Percentiles rank a stretch among this genome's conserved stretches.
phyloP scores from a whole-genome alignment of 2,329 filamentous ascomycete species.

The Nothomitra cinnamomea region DNA sequence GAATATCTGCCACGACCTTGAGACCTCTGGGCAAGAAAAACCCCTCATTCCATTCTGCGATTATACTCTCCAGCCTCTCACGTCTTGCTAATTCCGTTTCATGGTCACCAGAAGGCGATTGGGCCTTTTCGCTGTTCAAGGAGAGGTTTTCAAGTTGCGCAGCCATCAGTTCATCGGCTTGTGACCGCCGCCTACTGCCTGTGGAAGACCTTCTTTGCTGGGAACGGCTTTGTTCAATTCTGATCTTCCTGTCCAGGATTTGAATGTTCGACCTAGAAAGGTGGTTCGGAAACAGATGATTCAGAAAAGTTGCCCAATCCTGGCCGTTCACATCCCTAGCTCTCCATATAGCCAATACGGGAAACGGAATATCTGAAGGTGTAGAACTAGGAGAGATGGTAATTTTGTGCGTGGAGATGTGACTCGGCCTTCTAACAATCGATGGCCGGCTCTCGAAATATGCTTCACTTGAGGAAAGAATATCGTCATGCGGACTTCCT shows the following conservation, averaged over 20 bases:
- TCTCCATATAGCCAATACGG: background rate
- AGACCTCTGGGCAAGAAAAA: conserved; percentile 2
- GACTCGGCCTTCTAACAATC: background rate
- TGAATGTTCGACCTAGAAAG: background rate
- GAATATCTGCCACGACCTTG: background rate
- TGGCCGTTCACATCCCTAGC: background rate
- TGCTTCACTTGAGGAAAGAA: background rate
- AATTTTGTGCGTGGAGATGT: background rate
- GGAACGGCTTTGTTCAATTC: background rate
- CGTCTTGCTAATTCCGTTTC: background rate
- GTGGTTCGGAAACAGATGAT: background rate
- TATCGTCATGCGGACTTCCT: background rate
- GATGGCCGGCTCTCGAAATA: conserved; percentile 3
- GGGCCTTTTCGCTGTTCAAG: background rate
- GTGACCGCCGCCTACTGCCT: background rate
- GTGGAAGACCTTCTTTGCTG: background rate
- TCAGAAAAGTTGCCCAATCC: conserved; percentile 4
- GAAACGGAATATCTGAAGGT: background rate
- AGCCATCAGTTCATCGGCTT: background rate
- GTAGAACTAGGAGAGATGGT: background rate
- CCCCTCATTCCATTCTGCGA: conserved; percentile 4
- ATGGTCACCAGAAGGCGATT: background rate
- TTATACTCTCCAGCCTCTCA: background rate
- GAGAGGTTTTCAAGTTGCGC: background rate
- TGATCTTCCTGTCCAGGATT: background rate